Base-by-base conservation (phyloP, 305 asterid genomes). In the Withania somnifera region DNA sequence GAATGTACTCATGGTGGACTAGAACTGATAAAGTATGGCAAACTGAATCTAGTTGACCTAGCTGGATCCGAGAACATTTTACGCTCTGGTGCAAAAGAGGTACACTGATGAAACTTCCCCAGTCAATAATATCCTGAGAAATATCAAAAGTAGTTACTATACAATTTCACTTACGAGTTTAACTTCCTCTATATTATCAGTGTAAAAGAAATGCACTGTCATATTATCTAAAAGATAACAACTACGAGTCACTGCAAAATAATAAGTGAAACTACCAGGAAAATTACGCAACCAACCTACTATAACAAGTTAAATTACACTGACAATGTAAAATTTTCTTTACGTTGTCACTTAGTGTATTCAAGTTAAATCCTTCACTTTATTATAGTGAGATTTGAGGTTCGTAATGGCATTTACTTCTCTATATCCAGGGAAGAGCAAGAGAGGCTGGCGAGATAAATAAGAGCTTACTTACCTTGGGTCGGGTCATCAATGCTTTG, bases 21-120 rank as follows among this genome's bases (percentile, higher is more conserved):
- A 84, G 99, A 97, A 85, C 89, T 97, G 95, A 91, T 97, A 87
- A 97, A 93, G 88, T 93, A 94, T 84, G 99, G 99, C 85, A 97
- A 95, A 90, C 90, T 97, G 75, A 97, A 97, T 89, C 96, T 97
- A 45, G 99, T 97, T 81, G 99, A 97, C 86, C 97, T 97, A 54
- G 99, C 98, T 76, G 99, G 99, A 86, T 97, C 99, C 1, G 99
- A 97, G 91, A 97, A 95, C 86, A 97, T 97, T 79, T 92, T 96
- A 20, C 95, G 99, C 7, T 97, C 99, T 82, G 99, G 99, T 73
- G 99, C 98, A 17, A 89, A 92, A 92, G 98, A 97, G 95, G 99
- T 97, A 81, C 86, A 30, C 58, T 71, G 53, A 5, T 22, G 40
- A 28, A 82, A 57, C 20, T 34, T 38, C 50, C 30, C 47, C 57